These are phyloP conservation scores for Nicotiana paniculata DNA, from an alignment of 257 asterid species.

Conservation along the genomic window DNA sequence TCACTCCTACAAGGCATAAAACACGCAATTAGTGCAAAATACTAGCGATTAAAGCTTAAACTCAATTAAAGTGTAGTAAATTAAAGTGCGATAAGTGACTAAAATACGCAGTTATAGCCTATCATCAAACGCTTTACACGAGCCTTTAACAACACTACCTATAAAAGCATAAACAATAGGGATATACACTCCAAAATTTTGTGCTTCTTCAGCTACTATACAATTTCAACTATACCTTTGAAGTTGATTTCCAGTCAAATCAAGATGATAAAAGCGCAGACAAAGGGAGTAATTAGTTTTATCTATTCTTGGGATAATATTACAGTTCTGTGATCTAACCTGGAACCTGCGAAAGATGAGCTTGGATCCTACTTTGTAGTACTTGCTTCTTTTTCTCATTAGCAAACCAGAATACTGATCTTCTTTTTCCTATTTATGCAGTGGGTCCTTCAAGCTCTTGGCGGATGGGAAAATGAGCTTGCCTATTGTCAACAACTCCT, in stretches of 20 bases:
- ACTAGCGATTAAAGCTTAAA: no score
- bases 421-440: conserved; percentile 31
- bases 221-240: neutral
- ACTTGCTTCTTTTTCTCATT: conserved; percentile 2
- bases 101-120: no score
- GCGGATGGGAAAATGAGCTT: conserved; percentile 97
- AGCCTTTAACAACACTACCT: neutral
- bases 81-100: no score
- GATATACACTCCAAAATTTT: neutral
- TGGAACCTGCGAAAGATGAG: neutral
- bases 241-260: neutral
- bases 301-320: neutral
- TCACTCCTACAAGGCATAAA: no score
- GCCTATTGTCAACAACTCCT: conserved; percentile 73
- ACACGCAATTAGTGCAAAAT: no score
- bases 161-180: neutral
- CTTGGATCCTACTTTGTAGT: neutral
- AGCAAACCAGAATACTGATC: conserved; percentile 7
- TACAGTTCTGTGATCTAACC: neutral
- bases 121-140: neutral
- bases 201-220: neutral
- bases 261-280: neutral
- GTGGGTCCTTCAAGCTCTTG: conserved; percentile 96
- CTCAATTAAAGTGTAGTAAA: no score
- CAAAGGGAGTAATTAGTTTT: neutral